Evolutionary conservation across 495 filamentous ascomycete genomes (phyloP).

Genomic region (Geoglossum glabrum): DNA sequence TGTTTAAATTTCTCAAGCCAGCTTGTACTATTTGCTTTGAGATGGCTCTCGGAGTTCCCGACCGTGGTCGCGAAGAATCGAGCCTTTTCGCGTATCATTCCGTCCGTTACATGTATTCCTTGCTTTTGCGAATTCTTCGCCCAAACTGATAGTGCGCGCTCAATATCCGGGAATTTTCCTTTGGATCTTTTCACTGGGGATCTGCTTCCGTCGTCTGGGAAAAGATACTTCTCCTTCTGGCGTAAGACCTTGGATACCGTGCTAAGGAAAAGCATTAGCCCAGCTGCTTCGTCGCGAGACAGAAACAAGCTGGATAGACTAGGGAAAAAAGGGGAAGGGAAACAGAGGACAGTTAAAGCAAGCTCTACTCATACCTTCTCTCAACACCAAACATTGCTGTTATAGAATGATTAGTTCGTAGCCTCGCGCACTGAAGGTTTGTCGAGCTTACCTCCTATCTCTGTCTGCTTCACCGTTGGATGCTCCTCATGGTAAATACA

Average conservation of each 20-base stretch:
- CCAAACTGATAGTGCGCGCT: slow-evolving; percentile 84
- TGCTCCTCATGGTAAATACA: slow-evolving; percentile 90
- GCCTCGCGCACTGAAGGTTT: background rate
- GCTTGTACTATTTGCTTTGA: slow-evolving; percentile 49
- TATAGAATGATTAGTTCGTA: slow-evolving; percentile 1
- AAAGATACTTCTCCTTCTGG: slow-evolving; percentile 92
- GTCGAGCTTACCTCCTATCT: slow-evolving; percentile 63
- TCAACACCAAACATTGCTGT: slow-evolving; percentile 88
- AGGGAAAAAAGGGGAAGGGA: background rate
- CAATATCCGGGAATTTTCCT: slow-evolving; percentile 85
- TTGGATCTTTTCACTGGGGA: slow-evolving; percentile 81
- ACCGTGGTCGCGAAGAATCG: slow-evolving; percentile 64
- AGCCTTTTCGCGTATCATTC: slow-evolving; percentile 73
- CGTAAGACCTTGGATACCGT: slow-evolving; percentile 96
- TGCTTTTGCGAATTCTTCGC: slow-evolving; percentile 59
- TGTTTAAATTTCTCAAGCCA: slow-evolving; percentile 97
- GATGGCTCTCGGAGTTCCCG: slow-evolving; percentile 52
- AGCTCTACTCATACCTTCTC: slow-evolving; percentile 51
- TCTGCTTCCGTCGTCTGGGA: slow-evolving; percentile 63
- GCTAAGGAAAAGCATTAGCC: slow-evolving; percentile 25
- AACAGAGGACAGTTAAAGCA: slow-evolving; percentile 2
- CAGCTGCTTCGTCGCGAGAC: background rate
- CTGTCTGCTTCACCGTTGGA: slow-evolving; percentile 88
- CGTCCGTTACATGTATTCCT: slow-evolving; percentile 58
- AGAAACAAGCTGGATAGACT: background rate